Percentiles rank a stretch among this genome's conserved stretches.
Evolutionary conservation across 2,329 filamentous ascomycete species (phyloP).

Genomic region (Phoma sp.): DNA sequence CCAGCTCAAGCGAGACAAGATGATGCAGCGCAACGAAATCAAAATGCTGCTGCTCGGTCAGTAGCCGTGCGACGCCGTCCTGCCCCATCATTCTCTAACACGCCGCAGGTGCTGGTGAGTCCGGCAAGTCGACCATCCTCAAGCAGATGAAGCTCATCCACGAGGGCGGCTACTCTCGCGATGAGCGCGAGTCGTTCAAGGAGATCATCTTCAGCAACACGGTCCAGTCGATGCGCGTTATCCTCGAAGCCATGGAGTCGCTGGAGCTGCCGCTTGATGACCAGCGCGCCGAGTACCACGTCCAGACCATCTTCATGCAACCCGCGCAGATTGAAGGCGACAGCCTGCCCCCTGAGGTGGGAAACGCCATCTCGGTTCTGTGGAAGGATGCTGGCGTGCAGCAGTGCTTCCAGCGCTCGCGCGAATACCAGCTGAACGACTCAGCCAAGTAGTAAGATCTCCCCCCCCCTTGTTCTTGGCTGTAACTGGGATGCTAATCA

Average conservation of each 20-base stretch:
- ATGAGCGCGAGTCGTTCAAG: conserved; percentile 75
- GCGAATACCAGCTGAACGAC: conserved; percentile 96
- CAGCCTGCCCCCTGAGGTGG: conserved; percentile 90
- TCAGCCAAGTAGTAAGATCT: conserved; percentile 87
- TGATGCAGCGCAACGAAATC: conserved; percentile 99
- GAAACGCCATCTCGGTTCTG: conserved; percentile 86
- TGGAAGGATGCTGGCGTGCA: conserved; percentile 95
- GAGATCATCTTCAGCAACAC: conserved; percentile 77
- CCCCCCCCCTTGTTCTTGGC: neutral
- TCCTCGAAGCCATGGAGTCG: conserved; percentile 72
- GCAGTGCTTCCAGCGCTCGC: conserved; percentile 92
- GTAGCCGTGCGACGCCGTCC: conserved; percentile 46
- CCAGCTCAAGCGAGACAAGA: conserved; percentile 96
- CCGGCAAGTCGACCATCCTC: conserved; percentile 90
- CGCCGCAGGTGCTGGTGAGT: conserved; percentile 88
- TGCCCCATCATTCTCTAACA: conserved; percentile 33
- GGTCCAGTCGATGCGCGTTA: conserved; percentile 73
- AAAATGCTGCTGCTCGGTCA: conserved; percentile 99
- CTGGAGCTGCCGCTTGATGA: conserved; percentile 84
- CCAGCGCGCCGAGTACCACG: conserved; percentile 92
- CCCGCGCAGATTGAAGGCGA: conserved; percentile 96
- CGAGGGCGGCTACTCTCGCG: conserved; percentile 97
- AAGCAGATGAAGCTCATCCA: conserved; percentile 99
- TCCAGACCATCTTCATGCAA: conserved; percentile 99
- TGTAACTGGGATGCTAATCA: conserved; percentile 23